Conservation (phyloP, 805 yeast genomes). For the Starmerella geochares region DNA sequence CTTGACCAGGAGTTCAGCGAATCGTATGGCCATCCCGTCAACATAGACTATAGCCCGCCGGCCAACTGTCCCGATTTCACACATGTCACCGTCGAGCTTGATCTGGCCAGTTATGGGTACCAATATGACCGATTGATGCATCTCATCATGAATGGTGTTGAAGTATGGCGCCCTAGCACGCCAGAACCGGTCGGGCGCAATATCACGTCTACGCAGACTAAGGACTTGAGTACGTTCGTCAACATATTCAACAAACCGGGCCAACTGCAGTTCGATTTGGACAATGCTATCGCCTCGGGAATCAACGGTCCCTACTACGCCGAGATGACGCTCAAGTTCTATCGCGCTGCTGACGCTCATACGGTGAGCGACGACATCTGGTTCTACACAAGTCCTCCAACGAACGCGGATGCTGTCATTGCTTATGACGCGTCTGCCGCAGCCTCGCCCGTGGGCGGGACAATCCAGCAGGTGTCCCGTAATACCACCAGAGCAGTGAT, state of each 20-base stretch:
- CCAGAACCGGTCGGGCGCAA: conserved; percentile 54
- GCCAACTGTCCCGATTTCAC: conserved; percentile 27
- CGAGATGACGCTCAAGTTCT: conserved; percentile 44
- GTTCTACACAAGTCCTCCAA: conserved; percentile 9
- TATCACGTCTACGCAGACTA: conserved; percentile 43
- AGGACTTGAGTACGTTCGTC: conserved; percentile 56
- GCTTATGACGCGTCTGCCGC: conserved; percentile 2
- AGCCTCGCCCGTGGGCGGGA: conserved; percentile 2
- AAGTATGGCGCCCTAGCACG: conserved; percentile 69
- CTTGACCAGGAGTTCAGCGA: conserved; percentile 29
- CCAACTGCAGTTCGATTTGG: conserved; percentile 47
- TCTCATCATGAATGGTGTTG: conserved; percentile 45
- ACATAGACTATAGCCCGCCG: conserved; percentile 29
- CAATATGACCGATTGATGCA: conserved; percentile 35
- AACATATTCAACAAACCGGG: conserved; percentile 39
- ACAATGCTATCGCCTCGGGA: conserved; percentile 43
- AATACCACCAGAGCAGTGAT: conserved; percentile 52
- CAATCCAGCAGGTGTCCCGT: conserved; percentile 33
- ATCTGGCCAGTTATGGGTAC: conserved; percentile 29
- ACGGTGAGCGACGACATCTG: conserved; percentile 13
- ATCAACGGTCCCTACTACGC: conserved; percentile 54
- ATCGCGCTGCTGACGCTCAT: conserved; percentile 26
- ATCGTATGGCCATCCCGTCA: conserved; percentile 30
- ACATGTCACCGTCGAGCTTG: conserved; percentile 29
- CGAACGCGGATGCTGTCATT: conserved; percentile 5